These are phyloP conservation scores for Aspergillus hiratsukae DNA, from an alignment of 2,329 filamentous ascomycete genomes.

Conservation along the genomic window DNA sequence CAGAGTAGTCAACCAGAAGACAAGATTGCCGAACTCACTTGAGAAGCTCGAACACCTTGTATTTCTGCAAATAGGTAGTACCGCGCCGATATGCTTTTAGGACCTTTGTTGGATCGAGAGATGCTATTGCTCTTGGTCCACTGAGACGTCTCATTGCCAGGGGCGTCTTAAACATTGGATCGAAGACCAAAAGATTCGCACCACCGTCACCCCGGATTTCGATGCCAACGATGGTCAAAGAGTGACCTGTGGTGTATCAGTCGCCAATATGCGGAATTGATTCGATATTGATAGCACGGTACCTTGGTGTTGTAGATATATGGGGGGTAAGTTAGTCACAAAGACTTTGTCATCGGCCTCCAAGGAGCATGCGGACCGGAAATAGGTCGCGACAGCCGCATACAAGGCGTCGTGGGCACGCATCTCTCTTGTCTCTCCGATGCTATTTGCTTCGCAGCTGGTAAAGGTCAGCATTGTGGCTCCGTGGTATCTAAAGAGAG, in stretches of 20 bases:
- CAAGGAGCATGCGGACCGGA: constrained; percentile 50
- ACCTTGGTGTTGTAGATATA: constrained; percentile 85
- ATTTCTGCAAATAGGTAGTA: constrained; percentile 62
- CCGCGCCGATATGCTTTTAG: constrained; percentile 72
- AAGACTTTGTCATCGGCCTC: constrained; percentile 59
- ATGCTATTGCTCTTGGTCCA: constrained; percentile 36
- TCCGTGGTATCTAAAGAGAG: not conserved
- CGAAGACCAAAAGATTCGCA: constrained; percentile 75
- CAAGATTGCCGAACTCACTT: constrained; percentile 47
- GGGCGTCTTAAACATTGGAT: constrained; percentile 74
- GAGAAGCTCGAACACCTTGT: constrained; percentile 74
- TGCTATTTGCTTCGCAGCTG: constrained; percentile 58
- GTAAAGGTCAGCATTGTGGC: constrained; percentile 7
- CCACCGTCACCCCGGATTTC: constrained; percentile 64
- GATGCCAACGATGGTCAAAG: constrained; percentile 81
- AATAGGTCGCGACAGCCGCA: constrained; percentile 72
- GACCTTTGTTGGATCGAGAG: constrained; percentile 48
- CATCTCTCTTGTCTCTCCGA: constrained; percentile 45
- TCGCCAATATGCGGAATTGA: not conserved
- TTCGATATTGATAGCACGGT: constrained; percentile 6
- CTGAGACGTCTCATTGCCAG: constrained; percentile 58
- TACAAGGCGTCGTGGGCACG: constrained; percentile 53
- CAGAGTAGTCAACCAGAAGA: not conserved
- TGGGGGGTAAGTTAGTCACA: constrained; percentile 68
- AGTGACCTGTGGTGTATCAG: constrained; percentile 61